phyloP scores from a whole-genome alignment of 768 basidiomycete genomes.

The Suillus occidentalis region DNA sequence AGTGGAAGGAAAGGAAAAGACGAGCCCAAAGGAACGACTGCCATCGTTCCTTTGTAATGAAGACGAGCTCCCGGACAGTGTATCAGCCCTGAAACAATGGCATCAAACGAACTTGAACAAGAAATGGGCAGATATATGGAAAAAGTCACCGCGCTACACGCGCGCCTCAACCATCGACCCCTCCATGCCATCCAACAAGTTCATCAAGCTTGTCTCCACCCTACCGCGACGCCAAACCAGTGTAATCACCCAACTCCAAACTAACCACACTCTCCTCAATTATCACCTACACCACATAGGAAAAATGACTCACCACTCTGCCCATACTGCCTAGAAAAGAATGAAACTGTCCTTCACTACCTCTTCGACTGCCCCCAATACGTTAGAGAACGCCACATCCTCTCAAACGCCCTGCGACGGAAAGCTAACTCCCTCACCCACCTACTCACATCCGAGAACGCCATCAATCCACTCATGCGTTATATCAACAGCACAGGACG shows the following conservation, averaged over 20 bases:
- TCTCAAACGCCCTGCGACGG: background rate
- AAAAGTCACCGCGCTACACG: background rate
- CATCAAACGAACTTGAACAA: background rate
- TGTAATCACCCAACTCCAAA: conserved; percentile 29
- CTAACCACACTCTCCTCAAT: conserved; percentile 31
- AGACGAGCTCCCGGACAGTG: background rate
- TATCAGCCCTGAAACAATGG: background rate
- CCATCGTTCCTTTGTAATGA: background rate
- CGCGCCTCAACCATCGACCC: background rate
- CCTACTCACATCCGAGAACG: too few species aligned
- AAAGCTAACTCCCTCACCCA: conserved; percentile 3
- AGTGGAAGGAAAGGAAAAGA: background rate
- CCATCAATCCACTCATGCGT: too few species aligned
- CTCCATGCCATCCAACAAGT: background rate
- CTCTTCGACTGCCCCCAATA: conserved; percentile 9
- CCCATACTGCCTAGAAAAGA: conserved; percentile 17
- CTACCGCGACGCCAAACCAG: conserved; percentile 19
- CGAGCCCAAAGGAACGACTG: background rate
- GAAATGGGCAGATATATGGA: background rate
- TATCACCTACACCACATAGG: conserved; percentile 31
- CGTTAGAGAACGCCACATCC: background rate
- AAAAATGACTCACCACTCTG: conserved; percentile 26
- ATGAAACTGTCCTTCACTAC: conserved; percentile 22
- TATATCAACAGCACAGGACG: too few species aligned
- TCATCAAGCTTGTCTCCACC: conserved; percentile 2